Conservation (phyloP, 106 monocot species). For the Dendrobium nobile region DNA sequence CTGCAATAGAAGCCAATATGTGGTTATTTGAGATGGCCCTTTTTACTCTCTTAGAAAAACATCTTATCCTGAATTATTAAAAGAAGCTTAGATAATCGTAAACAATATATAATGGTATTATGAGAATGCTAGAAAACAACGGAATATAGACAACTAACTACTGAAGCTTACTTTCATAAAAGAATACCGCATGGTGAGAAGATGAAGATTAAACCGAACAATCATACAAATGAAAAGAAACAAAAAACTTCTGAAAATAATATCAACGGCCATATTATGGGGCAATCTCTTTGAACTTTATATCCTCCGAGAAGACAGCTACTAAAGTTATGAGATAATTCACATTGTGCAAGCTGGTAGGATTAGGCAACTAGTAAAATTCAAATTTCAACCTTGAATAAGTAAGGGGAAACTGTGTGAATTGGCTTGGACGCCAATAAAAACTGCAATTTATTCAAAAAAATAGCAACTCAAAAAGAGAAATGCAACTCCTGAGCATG, state of each 20-base stretch:
- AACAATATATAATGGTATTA: background rate
- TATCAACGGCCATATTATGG: background rate
- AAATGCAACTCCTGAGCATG: background rate
- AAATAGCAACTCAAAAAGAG: background rate
- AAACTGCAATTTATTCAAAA: background rate
- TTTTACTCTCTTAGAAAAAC: constrained; percentile 13
- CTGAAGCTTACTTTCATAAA: background rate
- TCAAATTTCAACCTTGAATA: background rate
- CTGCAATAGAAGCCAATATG: constrained; percentile 41
- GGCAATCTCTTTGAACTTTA: background rate
- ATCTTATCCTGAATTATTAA: constrained; percentile 18
- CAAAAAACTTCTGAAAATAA: background rate
- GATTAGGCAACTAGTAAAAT: background rate
- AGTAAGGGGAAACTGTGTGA: background rate
- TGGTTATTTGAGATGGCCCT: constrained; percentile 16
- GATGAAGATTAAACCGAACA: background rate
- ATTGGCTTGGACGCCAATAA: background rate
- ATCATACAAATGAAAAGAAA: background rate
- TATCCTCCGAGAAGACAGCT: background rate
- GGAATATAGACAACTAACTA: background rate
- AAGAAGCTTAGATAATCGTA: background rate
- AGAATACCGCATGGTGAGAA: background rate
- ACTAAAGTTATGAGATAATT: background rate
- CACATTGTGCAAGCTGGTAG: background rate
- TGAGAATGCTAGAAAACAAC: background rate